These are phyloP conservation scores for Neonothopanus nambi DNA, from an alignment of 1,284 basidiomycete species.

Conservation along the genomic window DNA sequence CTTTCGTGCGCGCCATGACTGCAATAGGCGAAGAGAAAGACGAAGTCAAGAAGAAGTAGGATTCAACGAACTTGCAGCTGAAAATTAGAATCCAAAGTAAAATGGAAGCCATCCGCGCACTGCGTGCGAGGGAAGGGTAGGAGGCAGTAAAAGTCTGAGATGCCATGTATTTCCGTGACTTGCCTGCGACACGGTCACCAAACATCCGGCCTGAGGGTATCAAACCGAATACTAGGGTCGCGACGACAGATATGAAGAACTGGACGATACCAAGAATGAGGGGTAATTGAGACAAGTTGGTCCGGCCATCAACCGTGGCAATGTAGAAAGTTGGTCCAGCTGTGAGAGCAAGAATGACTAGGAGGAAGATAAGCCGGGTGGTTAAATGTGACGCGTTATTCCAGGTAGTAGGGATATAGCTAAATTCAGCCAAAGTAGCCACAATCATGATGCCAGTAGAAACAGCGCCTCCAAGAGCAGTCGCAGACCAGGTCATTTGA, in stretches of 20 bases:
- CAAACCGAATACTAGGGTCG: slow-evolving; percentile 78
- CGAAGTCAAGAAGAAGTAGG: slow-evolving; percentile 93
- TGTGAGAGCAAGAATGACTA: slow-evolving; percentile 84
- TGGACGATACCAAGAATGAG: slow-evolving; percentile 88
- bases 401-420: slow-evolving; percentile 97
- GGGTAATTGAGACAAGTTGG: slow-evolving; percentile 58
- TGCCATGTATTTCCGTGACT: slow-evolving; percentile 92
- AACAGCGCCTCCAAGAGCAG: slow-evolving; percentile 88
- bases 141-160: slow-evolving; percentile 97
- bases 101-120: slow-evolving; percentile 77
- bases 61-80: slow-evolving; percentile 90
- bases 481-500: slow-evolving; percentile 92
- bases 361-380: slow-evolving; percentile 83
- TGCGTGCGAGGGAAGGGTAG: slow-evolving; percentile 74
- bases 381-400: slow-evolving; percentile 94
- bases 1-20: slow-evolving; percentile 90
- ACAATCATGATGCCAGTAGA: slow-evolving; percentile 88
- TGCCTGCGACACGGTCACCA: slow-evolving; percentile 92
- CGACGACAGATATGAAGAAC: slow-evolving; percentile 84
- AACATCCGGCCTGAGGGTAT: slow-evolving; percentile 94
- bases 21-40: slow-evolving; percentile 91
- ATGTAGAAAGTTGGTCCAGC: slow-evolving; percentile 92
- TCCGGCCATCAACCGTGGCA: slow-evolving; percentile 70
- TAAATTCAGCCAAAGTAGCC: slow-evolving; percentile 90
- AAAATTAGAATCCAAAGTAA: slow-evolving; percentile 90